Evolutionary conservation across 2,329 filamentous ascomycete genomes (phyloP), one percentile per base, ranked within the genome.

Genomic region (Monilinia vaccinii-corymbosi): DNA sequence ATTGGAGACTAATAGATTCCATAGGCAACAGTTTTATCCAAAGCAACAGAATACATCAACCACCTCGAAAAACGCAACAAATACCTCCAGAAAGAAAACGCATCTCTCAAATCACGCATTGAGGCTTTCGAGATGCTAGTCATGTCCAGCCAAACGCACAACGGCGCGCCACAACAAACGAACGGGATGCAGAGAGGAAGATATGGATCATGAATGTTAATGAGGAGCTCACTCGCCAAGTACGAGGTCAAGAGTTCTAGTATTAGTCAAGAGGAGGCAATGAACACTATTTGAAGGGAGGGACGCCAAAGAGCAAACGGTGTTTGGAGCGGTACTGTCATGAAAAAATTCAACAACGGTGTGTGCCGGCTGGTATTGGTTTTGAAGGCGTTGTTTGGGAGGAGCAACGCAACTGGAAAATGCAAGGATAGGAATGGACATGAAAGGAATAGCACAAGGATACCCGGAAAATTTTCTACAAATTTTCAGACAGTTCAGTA

Each of bases 11-110:
- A 52, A 60, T 45, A 2, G 51, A 34, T n/a, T 38, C 21, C 14
- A 55, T 13, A 59, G 70, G 68, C 68, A 58, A 71, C 68, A 0
- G 81, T 97, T 48, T 76, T 97, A 55, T 91, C 90, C 66, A 97
- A 97, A 74, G 93, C 93, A 7, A 97, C 92, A 11, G 93, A 97
- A 72, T 97, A 97, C 69, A 97, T 97, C 65, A 84, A 87, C 34
- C 92, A 97, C 73, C 78, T 97, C 2, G 93, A 97, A 73, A 94
- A 94, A 75, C 84, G 91, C 23, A 96, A 96, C 69, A 88, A 85
- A 66, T 84, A 88, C 3, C 78, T 97, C 13, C 77, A 85, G 45
- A 90, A 96, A 51, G 92, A 97, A 71, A 92, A 96, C 70, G 80
- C 78, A 32, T 81, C 81, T 4, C 81, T 96, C 75, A 91, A 92